Percentiles rank a stretch among this genome's conserved stretches.
Evolutionary conservation across 257 asterid genomes (phyloP).

Genomic region (Ligustrum vulgare): DNA sequence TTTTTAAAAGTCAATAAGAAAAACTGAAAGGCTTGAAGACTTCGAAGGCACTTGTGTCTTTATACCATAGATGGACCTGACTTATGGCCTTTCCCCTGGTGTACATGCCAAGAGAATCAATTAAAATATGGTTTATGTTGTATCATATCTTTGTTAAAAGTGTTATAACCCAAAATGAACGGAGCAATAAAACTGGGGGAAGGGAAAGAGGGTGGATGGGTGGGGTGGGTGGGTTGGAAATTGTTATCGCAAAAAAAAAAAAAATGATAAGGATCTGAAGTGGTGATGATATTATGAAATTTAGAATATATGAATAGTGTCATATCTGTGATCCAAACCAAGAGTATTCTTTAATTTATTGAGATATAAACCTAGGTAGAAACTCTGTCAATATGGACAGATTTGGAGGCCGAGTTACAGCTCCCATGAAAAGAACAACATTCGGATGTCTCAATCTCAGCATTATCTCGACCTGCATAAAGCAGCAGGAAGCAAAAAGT

Average conservation of each 20-base stretch:
- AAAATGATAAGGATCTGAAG: background rate
- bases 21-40: background rate
- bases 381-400: slow-evolving; percentile 92
- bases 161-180: background rate
- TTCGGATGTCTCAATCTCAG: slow-evolving; percentile 95
- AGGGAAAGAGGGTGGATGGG: background rate
- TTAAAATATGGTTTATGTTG: background rate
- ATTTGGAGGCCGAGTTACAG: slow-evolving; percentile 90
- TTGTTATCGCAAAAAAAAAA: background rate
- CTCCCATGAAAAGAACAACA: slow-evolving; percentile 98
- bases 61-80: background rate
- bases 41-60: background rate
- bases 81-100: background rate
- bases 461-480: slow-evolving; percentile 85
- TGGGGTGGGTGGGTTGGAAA: background rate
- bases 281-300: background rate
- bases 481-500: slow-evolving; percentile 18
- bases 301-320: background rate
- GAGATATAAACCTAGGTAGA: slow-evolving; percentile 76
- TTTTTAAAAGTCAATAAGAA: background rate
- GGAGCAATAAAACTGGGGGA: background rate
- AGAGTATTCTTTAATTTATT: background rate
- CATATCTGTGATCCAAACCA: background rate
- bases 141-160: background rate
- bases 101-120: background rate